These are phyloP conservation scores for Hypomontagnella submonticulosa DNA, from an alignment of 495 filamentous ascomycete genomes.

Conservation along the genomic window DNA sequence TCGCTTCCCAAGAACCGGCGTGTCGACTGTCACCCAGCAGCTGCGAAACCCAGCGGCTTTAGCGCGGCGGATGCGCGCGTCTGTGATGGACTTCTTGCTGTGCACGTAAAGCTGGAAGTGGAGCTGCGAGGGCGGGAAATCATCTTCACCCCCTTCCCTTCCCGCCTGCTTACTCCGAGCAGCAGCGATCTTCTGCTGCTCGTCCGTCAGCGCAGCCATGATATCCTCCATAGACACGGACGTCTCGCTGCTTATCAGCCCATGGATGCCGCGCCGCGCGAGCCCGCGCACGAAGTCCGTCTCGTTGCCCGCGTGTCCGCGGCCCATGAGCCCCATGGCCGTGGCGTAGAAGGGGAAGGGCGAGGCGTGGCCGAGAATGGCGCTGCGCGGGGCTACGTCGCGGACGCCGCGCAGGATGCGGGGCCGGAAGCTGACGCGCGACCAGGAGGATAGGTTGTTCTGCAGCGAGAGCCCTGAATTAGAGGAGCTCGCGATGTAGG, in stretches of 20 bases:
- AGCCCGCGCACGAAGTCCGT: slow-evolving; percentile 69
- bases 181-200: slow-evolving; percentile 40
- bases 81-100: slow-evolving; percentile 66
- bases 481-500: slow-evolving; percentile 85
- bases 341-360: slow-evolving; percentile 83
- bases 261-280: slow-evolving; percentile 40
- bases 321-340: slow-evolving; percentile 79
- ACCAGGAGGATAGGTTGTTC: slow-evolving; percentile 85
- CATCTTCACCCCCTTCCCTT: not conserved
- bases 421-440: slow-evolving; percentile 88
- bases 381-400: slow-evolving; percentile 74
- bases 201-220: slow-evolving; percentile 39
- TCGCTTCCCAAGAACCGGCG: slow-evolving; percentile 68
- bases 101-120: slow-evolving; percentile 79
- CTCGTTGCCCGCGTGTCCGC: slow-evolving; percentile 73
- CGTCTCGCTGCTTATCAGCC: slow-evolving; percentile 58
- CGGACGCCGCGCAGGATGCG: slow-evolving; percentile 79
- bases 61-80: slow-evolving; percentile 70
- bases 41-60: slow-evolving; percentile 66
- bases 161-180: slow-evolving; percentile 48
- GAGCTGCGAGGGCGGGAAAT: slow-evolving; percentile 60
- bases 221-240: slow-evolving; percentile 55
- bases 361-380: slow-evolving; percentile 78
- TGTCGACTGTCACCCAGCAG: slow-evolving; percentile 72
- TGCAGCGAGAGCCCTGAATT: slow-evolving; percentile 80